These are phyloP conservation scores for Tricholoma hemisulphureum DNA, from an alignment of 768 basidiomycete species.

Conservation along the genomic window DNA sequence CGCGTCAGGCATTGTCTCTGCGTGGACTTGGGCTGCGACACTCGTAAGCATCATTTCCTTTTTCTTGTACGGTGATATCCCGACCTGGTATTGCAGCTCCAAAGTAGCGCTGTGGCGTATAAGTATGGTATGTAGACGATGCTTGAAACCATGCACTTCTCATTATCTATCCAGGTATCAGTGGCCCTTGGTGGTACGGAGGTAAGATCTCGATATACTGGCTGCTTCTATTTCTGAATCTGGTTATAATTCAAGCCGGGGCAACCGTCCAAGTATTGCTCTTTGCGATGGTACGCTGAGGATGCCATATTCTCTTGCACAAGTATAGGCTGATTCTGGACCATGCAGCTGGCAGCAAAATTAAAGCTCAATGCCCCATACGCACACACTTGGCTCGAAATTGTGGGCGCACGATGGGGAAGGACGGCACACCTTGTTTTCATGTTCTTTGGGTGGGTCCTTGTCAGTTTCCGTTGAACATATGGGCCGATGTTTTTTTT, in stretches of 20 bases:
- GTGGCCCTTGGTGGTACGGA: slow-evolving; percentile 88
- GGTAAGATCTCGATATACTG: slow-evolving; percentile 15
- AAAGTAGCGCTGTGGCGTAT: slow-evolving; percentile 83
- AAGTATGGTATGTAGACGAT: slow-evolving; percentile 68
- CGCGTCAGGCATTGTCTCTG: slow-evolving; percentile 88
- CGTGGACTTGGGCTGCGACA: slow-evolving; percentile 90
- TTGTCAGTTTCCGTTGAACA: background rate
- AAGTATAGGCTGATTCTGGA: background rate
- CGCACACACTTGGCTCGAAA: slow-evolving; percentile 87
- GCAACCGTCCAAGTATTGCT: slow-evolving; percentile 85
- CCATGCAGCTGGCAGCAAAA: slow-evolving; percentile 79
- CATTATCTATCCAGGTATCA: background rate
- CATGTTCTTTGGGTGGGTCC: slow-evolving; percentile 77
- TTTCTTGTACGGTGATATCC: background rate
- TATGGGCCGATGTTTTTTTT: background rate
- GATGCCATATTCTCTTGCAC: background rate
- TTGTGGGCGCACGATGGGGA: slow-evolving; percentile 81
- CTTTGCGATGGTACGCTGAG: slow-evolving; percentile 67
- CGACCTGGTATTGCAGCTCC: slow-evolving; percentile 40
- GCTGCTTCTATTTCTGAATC: background rate
- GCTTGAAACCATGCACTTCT: background rate
- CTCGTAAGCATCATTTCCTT: slow-evolving; percentile 39
- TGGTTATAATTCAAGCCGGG: slow-evolving; percentile 41
- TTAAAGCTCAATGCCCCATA: slow-evolving; percentile 89
- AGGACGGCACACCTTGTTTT: slow-evolving; percentile 75